Conservation (phyloP, 2,329 filamentous ascomycete genomes). For the Magnaporthales sp. region DNA sequence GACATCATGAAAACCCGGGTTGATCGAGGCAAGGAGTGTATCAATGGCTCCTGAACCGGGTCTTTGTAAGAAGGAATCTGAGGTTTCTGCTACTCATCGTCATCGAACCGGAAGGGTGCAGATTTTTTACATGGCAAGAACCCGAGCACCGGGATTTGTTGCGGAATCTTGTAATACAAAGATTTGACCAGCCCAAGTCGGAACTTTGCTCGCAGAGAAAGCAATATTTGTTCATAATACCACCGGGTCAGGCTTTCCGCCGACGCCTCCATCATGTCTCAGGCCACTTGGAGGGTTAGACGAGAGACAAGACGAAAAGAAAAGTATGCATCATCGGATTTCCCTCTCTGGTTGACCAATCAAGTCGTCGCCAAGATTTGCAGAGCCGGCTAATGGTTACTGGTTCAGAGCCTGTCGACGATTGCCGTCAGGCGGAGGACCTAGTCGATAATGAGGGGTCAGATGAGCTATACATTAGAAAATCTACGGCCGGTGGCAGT, state of each 20-base stretch:
- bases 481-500: background rate
- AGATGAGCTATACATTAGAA: background rate
- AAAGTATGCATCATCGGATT: background rate
- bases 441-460: background rate
- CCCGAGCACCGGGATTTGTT: background rate
- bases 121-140: background rate
- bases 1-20: background rate
- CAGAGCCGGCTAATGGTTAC: background rate
- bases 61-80: background rate
- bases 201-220: background rate
- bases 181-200: background rate
- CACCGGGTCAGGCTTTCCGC: background rate
- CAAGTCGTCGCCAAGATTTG: background rate
- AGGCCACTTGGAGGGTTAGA: background rate
- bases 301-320: background rate
- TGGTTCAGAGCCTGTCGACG: background rate
- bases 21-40: background rate
- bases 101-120: background rate
- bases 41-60: background rate
- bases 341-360: background rate
- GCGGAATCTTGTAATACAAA: background rate
- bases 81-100: background rate
- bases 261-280: background rate
- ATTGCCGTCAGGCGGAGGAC: background rate
- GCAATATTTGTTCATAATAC: background rate